Percentiles rank a stretch among this genome's conserved stretches.
Evolutionary conservation across 75 land plant species (phyloP).

Genomic region (Selaginella moellendorffii): DNA sequence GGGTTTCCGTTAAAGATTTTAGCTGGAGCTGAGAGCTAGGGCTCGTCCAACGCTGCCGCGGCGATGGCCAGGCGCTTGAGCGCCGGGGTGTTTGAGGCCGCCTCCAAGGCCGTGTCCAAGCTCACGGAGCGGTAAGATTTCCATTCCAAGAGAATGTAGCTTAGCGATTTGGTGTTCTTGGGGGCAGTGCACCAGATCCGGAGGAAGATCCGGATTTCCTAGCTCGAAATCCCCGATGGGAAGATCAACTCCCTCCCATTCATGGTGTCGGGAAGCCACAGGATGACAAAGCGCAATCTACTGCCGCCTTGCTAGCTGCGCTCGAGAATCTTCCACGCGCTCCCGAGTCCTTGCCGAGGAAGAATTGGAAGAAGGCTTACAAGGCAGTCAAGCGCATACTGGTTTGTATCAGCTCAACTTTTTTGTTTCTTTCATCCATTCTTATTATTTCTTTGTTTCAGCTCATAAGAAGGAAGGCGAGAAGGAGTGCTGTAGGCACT

Average conservation of each 20-base stretch:
- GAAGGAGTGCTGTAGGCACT: constrained; percentile 7
- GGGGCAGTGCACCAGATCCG: neutral
- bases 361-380: constrained; percentile 12
- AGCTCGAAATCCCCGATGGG: constrained; percentile 10
- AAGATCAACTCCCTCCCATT: constrained; percentile 13
- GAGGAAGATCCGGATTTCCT: constrained; percentile 11
- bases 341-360: neutral
- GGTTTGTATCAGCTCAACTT: neutral
- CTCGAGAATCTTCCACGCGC: neutral
- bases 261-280: neutral
- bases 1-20: too few relatives aligned
- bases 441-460: neutral
- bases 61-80: too few relatives aligned
- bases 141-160: too few relatives aligned
- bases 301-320: neutral
- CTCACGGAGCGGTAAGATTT: too few relatives aligned
- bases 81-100: too few relatives aligned
- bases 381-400: neutral
- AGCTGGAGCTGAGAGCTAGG: too few relatives aligned
- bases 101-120: too few relatives aligned
- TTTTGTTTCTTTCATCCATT: neutral
- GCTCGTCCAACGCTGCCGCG: too few relatives aligned
- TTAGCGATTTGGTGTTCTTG: neutral
- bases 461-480: neutral
- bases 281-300: neutral